Percentiles rank a stretch among this genome's conserved stretches.
Conservation (phyloP, 164 flowering plant genomes). For the Akebia trifoliata region DNA sequence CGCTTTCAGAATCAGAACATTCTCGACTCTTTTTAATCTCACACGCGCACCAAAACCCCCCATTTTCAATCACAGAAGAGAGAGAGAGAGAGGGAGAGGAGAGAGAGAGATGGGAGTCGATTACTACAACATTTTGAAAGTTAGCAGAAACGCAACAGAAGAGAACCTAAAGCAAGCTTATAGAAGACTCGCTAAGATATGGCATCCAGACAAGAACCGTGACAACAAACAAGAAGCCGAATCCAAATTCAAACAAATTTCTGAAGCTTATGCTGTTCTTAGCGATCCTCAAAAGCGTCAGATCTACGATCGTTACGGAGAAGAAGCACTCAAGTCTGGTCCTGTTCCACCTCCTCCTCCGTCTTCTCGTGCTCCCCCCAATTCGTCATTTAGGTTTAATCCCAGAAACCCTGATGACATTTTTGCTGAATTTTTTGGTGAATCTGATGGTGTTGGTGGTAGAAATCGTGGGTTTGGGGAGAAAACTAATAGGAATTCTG, state of each 20-base stretch:
- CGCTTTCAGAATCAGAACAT: too few relatives aligned
- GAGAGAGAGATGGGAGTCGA: constrained; percentile 56
- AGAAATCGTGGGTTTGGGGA: constrained; percentile 19
- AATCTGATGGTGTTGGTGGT: constrained; percentile 26
- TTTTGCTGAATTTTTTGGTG: constrained; percentile 59
- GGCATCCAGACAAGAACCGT: constrained; percentile 86
- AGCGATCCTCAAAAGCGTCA: constrained; percentile 76
- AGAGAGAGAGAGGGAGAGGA: not conserved
- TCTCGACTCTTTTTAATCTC: not conserved
- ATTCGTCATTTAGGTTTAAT: constrained; percentile 38
- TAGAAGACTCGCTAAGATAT: constrained; percentile 68
- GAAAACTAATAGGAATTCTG: too few relatives aligned
- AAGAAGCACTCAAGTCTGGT: constrained; percentile 69
- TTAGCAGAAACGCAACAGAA: constrained; percentile 61
- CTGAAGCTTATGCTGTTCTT: constrained; percentile 78
- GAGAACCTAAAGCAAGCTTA: constrained; percentile 67
- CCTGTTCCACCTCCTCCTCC: constrained; percentile 13
- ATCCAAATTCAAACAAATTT: constrained; percentile 72
- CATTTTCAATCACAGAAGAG: not conserved
- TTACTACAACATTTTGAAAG: constrained; percentile 78
- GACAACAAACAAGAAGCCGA: constrained; percentile 49
- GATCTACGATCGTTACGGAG: constrained; percentile 83
- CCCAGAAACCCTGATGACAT: constrained; percentile 74
- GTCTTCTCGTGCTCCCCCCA: constrained; percentile 5
- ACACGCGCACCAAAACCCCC: too few relatives aligned